A percentile compares a stretch with the other conserved stretches of the same genome.
Evolutionary conservation across 805 yeast genomes (phyloP).

Genomic region (Kodamaea jinghongensis): DNA sequence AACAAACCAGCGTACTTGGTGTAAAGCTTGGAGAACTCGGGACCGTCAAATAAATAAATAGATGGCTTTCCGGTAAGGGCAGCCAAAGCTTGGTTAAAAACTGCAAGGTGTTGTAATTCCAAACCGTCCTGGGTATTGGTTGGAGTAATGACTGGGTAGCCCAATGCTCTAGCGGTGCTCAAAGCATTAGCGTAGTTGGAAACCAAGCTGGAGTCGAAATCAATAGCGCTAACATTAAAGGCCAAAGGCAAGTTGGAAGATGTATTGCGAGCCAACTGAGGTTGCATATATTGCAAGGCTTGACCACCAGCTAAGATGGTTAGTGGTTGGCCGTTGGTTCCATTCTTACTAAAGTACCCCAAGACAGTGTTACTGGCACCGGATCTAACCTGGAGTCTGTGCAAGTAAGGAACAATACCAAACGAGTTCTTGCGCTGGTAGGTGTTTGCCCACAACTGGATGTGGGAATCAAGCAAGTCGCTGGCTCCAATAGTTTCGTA

Average conservation of each 20-base stretch:
- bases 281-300: constrained; percentile 66
- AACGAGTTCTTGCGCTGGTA: constrained; percentile 48
- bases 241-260: constrained; percentile 51
- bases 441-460: constrained; percentile 57
- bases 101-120: constrained; percentile 67
- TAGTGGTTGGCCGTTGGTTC: constrained; percentile 34
- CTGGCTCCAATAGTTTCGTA: constrained; percentile 67
- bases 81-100: constrained; percentile 64
- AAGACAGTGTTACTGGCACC: constrained; percentile 81
- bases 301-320: constrained; percentile 62
- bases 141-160: constrained; percentile 70
- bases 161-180: constrained; percentile 58
- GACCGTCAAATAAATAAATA: constrained; percentile 78
- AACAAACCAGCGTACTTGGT: constrained; percentile 45
- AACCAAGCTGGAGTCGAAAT: constrained; percentile 59
- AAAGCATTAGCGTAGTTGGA: constrained; percentile 65
- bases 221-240: constrained; percentile 74
- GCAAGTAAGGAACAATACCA: constrained; percentile 59
- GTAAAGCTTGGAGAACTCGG: constrained; percentile 54
- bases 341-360: constrained; percentile 55
- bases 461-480: constrained; percentile 56
- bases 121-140: constrained; percentile 41
- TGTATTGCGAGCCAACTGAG: constrained; percentile 39
- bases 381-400: constrained; percentile 66
- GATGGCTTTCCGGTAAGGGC: constrained; percentile 50